Base-by-base conservation (phyloP, 441 rosid genomes). In the Erodium trifolium region DNA sequence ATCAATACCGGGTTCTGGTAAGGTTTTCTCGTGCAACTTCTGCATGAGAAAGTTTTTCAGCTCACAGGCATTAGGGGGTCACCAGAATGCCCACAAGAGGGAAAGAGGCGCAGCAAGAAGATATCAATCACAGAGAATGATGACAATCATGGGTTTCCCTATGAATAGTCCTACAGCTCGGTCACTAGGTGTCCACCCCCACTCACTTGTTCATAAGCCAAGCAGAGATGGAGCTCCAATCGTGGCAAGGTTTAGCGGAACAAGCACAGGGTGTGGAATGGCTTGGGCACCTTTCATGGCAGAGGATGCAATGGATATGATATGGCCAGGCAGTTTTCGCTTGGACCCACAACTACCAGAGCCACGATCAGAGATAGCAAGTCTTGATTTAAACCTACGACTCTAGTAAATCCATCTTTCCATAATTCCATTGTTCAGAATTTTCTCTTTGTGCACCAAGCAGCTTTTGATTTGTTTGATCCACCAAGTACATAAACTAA, bases 41-140 rank as follows among this genome's bases (percentile, higher is more conserved):
- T 88, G 94, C 80, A 81, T 81, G 81, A 86, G 91, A 71, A 88
- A 88, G 76, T 88, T 88, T 79, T 88, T 72, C 75, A 88, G 91
- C 71, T 85, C 94, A 43, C 94, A 88, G 69, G 94, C 94, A 47
- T 74, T 88, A 47, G 94, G 94, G 16, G 94, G 94, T 60, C 94
- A 88, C 76, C 94, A 88, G 81, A 88, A 88, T 64, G 94, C 94
- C 65, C 94, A 88, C 82, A 88, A 88, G 76, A 78, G 91, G 70
- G 89, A 88, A 77, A 82, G 94, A 72, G 91, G 91, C 47, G 89
- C 86, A 16, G 87, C 88, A 29, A 79, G 83, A 77, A 86, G 84
- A 76, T 81, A 78, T 71, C 94, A 82, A 23, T 81, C 89, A 18
- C 93, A 86, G 74, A 83, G 82, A 73, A 82, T 83, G 85, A 79